A percentile compares a stretch with the other conserved stretches of the same genome.
Conservation (phyloP, 2,329 filamentous ascomycete species). For the Atkinsonella texensis region DNA sequence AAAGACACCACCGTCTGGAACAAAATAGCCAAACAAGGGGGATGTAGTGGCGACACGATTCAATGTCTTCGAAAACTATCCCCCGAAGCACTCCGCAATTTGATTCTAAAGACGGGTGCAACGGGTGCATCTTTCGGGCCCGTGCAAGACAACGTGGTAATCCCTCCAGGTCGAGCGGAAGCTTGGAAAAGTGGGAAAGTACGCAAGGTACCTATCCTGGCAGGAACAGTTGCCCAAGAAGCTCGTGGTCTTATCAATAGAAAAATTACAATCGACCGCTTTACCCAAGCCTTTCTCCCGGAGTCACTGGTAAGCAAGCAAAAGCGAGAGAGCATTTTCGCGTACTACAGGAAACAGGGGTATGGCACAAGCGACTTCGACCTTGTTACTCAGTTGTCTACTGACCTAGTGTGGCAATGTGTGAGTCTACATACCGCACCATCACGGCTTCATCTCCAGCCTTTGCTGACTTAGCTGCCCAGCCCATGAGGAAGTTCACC, state of each 20-base stretch:
- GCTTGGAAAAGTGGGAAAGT: slow-evolving; percentile 12
- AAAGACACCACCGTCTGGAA: slow-evolving; percentile 9
- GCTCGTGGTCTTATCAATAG: slow-evolving; percentile 13
- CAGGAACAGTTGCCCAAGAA: slow-evolving; percentile 15
- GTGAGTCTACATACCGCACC: slow-evolving; percentile 10
- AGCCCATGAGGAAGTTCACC: slow-evolving; percentile 15
- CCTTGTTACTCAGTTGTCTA: slow-evolving; percentile 14
- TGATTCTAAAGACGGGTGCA: slow-evolving; percentile 4
- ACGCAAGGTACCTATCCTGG: slow-evolving; percentile 13
- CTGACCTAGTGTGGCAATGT: slow-evolving; percentile 16
- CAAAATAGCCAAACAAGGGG: slow-evolving; percentile 7
- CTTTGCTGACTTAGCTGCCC: slow-evolving; percentile 1
- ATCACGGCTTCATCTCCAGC: not conserved
- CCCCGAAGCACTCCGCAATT: slow-evolving; percentile 8
- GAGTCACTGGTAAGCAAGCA: slow-evolving; percentile 6
- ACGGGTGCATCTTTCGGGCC: slow-evolving; percentile 7
- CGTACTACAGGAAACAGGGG: slow-evolving; percentile 9
- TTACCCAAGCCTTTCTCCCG: slow-evolving; percentile 10
- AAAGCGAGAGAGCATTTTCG: slow-evolving; percentile 9
- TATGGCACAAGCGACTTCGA: slow-evolving; percentile 13
- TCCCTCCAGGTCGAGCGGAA: slow-evolving; percentile 8
- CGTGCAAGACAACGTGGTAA: slow-evolving; percentile 10
- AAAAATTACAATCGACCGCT: slow-evolving; percentile 11
- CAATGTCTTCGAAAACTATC: slow-evolving; percentile 13
- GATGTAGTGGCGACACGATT: slow-evolving; percentile 10